Base-by-base conservation (phyloP, 2,329 filamentous ascomycete species). In the Fusarium odoratissimum region DNA sequence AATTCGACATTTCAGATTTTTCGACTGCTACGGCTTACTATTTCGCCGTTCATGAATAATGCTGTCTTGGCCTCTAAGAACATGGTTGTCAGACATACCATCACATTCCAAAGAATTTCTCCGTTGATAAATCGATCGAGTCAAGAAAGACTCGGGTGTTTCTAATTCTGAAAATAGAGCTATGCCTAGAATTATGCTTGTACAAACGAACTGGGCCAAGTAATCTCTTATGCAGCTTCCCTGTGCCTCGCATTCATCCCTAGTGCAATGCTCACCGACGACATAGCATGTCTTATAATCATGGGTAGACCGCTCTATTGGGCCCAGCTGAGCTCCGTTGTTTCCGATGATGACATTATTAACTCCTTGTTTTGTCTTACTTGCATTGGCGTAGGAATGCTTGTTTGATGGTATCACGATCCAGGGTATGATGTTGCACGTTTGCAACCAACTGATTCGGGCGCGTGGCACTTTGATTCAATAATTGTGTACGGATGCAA, bases 1-100 rank as follows among this genome's bases (percentile, higher is more conserved):
- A 70, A 48, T 46, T 62, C 65, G 59, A 70, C 44, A 48, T 21
- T 49, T 59, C 55, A 48, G 31, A 25, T 55, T 67, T 69, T 48
- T 38, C 40, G 41, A 21, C 56, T 55, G 35, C 42, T 52, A 52
- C n/a, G 30, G 42, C 45, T 44, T 44, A 51, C 8, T 52, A 40
- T 56, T 35, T 28, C n/a, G 35, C 49, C 40, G n/a, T 64, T 41
- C 49, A 41, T 67, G 44, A 54, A 54, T 55, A 49, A 61, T 69
- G 41, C 40, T 54, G 62, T 72, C 64, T 58, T 63, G 58, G 64
- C 51, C 51, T 17, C 42, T 52, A 40, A 31, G 51, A 60, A 54
- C 37, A 35, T 54, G 28, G 38, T 46, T 59, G 48, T 71, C 56
- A 45, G 40, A 35, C 37, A 40, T 46, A 28, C 31, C 57, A n/a